Conservation (phyloP, 805 yeast genomes). For the Candida alai region DNA sequence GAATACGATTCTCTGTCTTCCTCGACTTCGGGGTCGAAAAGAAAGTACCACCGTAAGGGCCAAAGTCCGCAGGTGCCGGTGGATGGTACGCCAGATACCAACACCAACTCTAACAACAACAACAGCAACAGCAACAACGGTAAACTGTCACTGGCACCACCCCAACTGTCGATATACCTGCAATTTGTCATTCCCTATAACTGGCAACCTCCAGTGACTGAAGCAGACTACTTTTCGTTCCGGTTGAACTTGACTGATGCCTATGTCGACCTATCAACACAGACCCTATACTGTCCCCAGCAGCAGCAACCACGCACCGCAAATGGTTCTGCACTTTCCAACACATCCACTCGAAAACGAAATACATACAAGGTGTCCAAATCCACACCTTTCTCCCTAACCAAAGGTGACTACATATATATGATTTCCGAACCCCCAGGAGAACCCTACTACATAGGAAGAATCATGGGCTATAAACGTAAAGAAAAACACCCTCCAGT, state of each 20-base stretch:
- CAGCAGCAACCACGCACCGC: constrained; percentile 11
- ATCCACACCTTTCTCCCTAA: too few species aligned
- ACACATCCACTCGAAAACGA: constrained; percentile 4
- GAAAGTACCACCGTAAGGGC: background rate
- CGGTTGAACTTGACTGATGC: constrained; percentile 41
- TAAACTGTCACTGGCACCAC: constrained; percentile 2
- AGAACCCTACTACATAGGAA: constrained; percentile 87
- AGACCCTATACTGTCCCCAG: constrained; percentile 36
- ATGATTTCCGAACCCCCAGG: constrained; percentile 91
- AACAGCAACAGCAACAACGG: constrained; percentile 2
- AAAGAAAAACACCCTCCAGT: constrained; percentile 11
- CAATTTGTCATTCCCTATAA: constrained; percentile 41
- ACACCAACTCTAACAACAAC: background rate
- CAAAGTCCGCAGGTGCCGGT: background rate
- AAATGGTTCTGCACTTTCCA: background rate
- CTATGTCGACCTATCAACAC: constrained; percentile 33
- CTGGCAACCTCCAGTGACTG: constrained; percentile 46
- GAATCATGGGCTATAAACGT: constrained; percentile 64
- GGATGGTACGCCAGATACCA: background rate
- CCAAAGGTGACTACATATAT: constrained; percentile 66
- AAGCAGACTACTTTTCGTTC: constrained; percentile 40
- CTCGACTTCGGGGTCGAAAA: constrained; percentile 3
- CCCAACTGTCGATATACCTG: too few species aligned
- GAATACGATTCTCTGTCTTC: constrained; percentile 6
- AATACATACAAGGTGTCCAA: constrained; percentile 20